Evolutionary conservation across 176 grass and related monocot species (phyloP), one percentile per base, ranked within the genome.

Genomic region (Chrysopogon serrulatus): DNA sequence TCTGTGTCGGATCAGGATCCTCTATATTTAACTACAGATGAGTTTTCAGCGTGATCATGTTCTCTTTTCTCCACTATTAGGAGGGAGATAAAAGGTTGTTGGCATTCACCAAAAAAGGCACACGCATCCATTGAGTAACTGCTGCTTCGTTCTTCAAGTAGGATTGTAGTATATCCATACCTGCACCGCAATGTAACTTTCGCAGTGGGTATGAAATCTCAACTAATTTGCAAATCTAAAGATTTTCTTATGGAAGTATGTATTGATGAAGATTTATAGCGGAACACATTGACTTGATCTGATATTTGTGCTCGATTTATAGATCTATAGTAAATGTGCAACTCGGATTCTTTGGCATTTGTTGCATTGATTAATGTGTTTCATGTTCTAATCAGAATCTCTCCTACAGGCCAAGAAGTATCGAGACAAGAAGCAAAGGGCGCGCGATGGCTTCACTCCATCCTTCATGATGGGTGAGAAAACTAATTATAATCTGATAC

Each of bases 51-150:
- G 39, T 59, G 24, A 83, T 83, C 68, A 71, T 32, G 3, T 65
- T 0, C 17, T 72, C 78, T 74, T 69, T 19, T 84, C 56, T 86
- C 30, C 80, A 73, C n/a, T n/a, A n/a, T 36, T 79, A 98, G 90
- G 84, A 87, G 76, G 95, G 95, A 80, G 87, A 93, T 53, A 98
- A 98, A 77, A 83, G 90, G 26, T 76, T 98, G 35, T 86, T 98
- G 79, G 95, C 92, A 73, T 98, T 98, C 84, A 94, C 92, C 5
- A 95, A 95, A 80, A 84, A 88, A 84, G 95, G 92, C 65, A 87
- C 88, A 47, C 47, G 26, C 26, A 77, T 95, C 53, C 95, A 98
- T 89, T 98, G 76, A 95, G 92, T 88, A 67, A 39, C 15, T 10
- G 54, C 41, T 74, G 15, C 12, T 24, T 17, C 23, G n/a, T 24